Evolutionary conservation across 257 asterid species (phyloP).

Genomic region (Buddleja alternifolia): DNA sequence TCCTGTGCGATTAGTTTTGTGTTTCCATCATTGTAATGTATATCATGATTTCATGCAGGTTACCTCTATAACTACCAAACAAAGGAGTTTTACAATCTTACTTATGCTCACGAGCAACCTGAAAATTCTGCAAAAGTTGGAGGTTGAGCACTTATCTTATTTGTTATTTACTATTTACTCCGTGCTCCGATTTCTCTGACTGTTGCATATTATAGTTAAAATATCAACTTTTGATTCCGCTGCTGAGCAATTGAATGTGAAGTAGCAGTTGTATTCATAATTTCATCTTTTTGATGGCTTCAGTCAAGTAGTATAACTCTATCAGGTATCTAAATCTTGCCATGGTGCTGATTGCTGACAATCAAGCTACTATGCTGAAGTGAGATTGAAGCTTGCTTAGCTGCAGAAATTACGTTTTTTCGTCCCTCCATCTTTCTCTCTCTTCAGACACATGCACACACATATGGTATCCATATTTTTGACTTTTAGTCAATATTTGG

Average conservation of each 20-base stretch:
- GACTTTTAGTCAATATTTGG: neutral
- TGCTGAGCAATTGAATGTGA: neutral
- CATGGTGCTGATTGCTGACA: conserved; percentile 14
- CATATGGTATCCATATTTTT: neutral
- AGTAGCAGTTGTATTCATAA: neutral
- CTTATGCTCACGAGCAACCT: conserved; percentile 95
- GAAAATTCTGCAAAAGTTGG: conserved; percentile 88
- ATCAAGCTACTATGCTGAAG: conserved; percentile 7
- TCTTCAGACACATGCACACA: too few relatives aligned
- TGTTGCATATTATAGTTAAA: conserved; percentile 5
- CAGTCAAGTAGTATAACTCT: neutral
- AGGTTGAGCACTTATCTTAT: conserved; percentile 53
- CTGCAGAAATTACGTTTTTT: neutral
- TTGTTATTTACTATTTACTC: neutral
- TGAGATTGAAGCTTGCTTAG: conserved; percentile 5
- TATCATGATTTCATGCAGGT: conserved; percentile 59
- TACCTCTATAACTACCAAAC: conserved; percentile 96
- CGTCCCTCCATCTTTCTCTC: too few relatives aligned
- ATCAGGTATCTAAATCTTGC: neutral
- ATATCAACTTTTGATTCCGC: conserved; percentile 17
- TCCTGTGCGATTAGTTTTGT: conserved; percentile 7
- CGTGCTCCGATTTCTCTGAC: conserved; percentile 13
- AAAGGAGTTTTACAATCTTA: conserved; percentile 91
- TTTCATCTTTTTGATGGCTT: conserved; percentile 5
- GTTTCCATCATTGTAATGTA: conserved; percentile 23